Evolutionary conservation across 345 rosid species (phyloP).

Genomic region (Murraya koenigii): DNA sequence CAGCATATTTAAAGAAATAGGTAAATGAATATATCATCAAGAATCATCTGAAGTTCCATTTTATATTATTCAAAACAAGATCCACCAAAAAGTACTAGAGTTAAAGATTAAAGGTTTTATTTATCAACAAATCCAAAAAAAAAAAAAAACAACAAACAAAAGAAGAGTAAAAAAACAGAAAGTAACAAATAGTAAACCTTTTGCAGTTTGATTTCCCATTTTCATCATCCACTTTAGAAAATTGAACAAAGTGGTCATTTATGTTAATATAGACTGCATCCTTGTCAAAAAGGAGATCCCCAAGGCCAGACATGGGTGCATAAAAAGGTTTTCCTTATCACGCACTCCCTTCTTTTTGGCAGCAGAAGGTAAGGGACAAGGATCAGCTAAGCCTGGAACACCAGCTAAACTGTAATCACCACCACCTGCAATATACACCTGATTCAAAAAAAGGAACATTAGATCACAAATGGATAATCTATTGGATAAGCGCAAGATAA

Average conservation of each 20-base stretch:
- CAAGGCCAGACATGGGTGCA: constrained; percentile 98
- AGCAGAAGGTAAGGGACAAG: constrained; percentile 95
- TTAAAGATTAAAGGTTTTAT: not conserved
- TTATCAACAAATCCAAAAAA: not conserved
- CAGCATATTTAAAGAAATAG: not conserved
- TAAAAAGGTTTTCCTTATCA: constrained; percentile 86
- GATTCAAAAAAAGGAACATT: constrained; percentile 16
- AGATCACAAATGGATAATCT: constrained; percentile 6
- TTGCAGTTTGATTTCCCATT: constrained; percentile 42
- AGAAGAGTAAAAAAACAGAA: not conserved
- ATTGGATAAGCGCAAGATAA: not conserved
- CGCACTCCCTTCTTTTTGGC: constrained; percentile 83
- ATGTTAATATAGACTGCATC: constrained; percentile 96
- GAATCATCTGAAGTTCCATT: not conserved
- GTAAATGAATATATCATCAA: not conserved
- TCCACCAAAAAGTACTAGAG: not conserved
- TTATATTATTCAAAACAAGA: not conserved
- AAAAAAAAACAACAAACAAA: not conserved
- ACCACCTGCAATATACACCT: constrained; percentile 99
- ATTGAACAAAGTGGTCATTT: constrained; percentile 89
- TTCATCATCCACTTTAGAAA: constrained; percentile 64
- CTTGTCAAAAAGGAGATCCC: constrained; percentile 89
- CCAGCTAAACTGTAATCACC: constrained; percentile 85
- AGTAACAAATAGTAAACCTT: constrained; percentile 45
- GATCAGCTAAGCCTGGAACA: constrained; percentile 69